Evolutionary conservation across 208 protist species (phyloP), one percentile per base, ranked within the genome.

Genomic region (Histomonas meleagridis): DNA sequence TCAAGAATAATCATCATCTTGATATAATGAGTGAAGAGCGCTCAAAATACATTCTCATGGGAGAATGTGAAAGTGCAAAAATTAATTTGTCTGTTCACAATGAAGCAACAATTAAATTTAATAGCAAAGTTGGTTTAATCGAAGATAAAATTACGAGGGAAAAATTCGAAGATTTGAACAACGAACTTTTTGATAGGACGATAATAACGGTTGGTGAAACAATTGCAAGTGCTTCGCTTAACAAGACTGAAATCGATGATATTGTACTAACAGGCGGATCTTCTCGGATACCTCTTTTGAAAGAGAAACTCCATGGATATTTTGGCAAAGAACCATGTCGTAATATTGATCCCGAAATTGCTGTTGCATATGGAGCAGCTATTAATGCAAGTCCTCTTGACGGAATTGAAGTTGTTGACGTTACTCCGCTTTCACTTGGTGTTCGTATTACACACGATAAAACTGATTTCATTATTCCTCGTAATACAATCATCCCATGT

Each of bases 81-180:
- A 55, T 79, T 26, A 51, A 90, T 26, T 81, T 94, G 9, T 94
- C 93, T 26, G 40, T 78, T 1, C 26, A 3, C 55, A 91, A 46
- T 38, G 90, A 95, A 91, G 92, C 95, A 10, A 90, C 79, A 28
- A 81, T 94, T 49, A 93, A 94, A 92, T n/a, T 95, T 96, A 76
- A 95, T 99, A 91, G 96, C 97, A 91, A 94, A 99, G 57, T 98
- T 99, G 92, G 97, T 97, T 26, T 78, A 93, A 92, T 94, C 28
- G 93, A 94, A 35, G 40, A 91, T 12, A 92, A 94, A 48, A 62
- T 91, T 21, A 93, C 90, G 28, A 91, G 93, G 18, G 93, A 93
- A 32, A 28, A 93, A 16, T 94, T 94, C 69, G 93, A 94, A 92
- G 94, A 95, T 43, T 53, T 94, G 12, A 91, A 79, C 60, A 35